Base-by-base conservation (phyloP, 192 early-diverging fungal species). In the Linderina pennispora region DNA sequence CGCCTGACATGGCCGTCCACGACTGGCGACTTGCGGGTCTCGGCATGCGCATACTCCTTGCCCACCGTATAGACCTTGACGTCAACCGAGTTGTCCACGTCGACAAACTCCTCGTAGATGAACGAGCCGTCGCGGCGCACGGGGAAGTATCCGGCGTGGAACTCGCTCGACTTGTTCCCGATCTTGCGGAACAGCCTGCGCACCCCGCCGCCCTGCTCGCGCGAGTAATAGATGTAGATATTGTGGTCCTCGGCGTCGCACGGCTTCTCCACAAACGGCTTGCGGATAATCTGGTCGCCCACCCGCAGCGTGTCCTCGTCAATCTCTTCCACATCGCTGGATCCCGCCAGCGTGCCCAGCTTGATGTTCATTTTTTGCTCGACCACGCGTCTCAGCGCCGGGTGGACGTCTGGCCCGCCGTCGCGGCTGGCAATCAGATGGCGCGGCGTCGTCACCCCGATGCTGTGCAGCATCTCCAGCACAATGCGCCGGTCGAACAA, bases 181-280 rank as follows among this genome's bases (percentile, higher is more conserved):
- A 94, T 77, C 76, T 90, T 92, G 72, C 88, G 74, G 55, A 90
- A 90, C 51, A 90, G 71, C 25, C 76, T 68, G 26, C 89, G 78
- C 21, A 77, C 81, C 18, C 89, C 89, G 45, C 95, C 93, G 32
- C 95, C 95, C 41, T 80, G 75, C 38, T 75, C 74, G 15, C 70
- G 56, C 14, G 82, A 68, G 62, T 93, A 98, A 78, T 98, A 96
- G 41, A 98, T 92, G 75, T 87, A 82, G 42, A 98, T 91, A 59
- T 96, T 96, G 75, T 98, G 95, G 62, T 98, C 84, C 64, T 98
- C 95, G 18, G 93, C 86, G 22, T 85, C 83, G n/a, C 90, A 85
- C 8, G 95, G 95, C 55, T 98, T 98, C 56, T 98, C 95, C 13
- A 98, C 91, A 79, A 95, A 98, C 13, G 95, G 92, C 62, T 98